phyloP scores from a whole-genome alignment of 805 yeast species.

The Ogataea allantospora region DNA sequence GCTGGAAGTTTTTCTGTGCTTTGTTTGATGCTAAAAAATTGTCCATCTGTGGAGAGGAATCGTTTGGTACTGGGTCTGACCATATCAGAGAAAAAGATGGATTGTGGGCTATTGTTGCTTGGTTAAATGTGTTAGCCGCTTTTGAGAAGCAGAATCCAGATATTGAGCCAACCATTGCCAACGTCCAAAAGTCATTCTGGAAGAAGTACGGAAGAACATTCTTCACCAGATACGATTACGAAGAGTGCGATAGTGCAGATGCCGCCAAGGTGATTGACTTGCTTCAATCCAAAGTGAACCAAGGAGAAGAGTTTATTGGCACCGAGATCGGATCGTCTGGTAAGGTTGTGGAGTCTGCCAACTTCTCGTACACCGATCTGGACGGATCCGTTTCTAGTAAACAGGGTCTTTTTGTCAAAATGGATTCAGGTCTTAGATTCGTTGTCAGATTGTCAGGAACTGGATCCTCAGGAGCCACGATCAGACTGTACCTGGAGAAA shows the following conservation, averaged over 20 bases:
- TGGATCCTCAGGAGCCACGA: slow-evolving; percentile 97
- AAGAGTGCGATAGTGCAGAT: slow-evolving; percentile 71
- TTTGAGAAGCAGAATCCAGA: slow-evolving; percentile 58
- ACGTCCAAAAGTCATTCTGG: slow-evolving; percentile 88
- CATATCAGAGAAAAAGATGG: slow-evolving; percentile 98
- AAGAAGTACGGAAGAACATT: slow-evolving; percentile 91
- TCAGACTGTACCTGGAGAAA: slow-evolving; percentile 86
- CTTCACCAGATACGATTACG: slow-evolving; percentile 94
- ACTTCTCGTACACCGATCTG: slow-evolving; percentile 88
- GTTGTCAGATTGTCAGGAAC: slow-evolving; percentile 94
- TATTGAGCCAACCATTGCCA: slow-evolving; percentile 56
- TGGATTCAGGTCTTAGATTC: slow-evolving; percentile 78
- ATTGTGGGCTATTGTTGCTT: slow-evolving; percentile 94
- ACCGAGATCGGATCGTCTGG: slow-evolving; percentile 46
- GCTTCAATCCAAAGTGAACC: slow-evolving; percentile 40
- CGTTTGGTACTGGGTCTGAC: slow-evolving; percentile 96
- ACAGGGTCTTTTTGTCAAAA: slow-evolving; percentile 86
- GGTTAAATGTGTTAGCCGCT: slow-evolving; percentile 93
- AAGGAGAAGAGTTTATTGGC: slow-evolving; percentile 45
- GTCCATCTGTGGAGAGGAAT: slow-evolving; percentile 97
- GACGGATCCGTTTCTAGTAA: slow-evolving; percentile 87
- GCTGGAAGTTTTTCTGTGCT: slow-evolving; percentile 98
- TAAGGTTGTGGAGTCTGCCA: slow-evolving; percentile 72
- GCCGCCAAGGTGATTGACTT: slow-evolving; percentile 66
- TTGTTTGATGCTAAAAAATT: slow-evolving; percentile 89